Percentiles rank a stretch among this genome's conserved stretches.
Conservation (phyloP, 352 stramenopile species). For the Bremia lactucae region DNA sequence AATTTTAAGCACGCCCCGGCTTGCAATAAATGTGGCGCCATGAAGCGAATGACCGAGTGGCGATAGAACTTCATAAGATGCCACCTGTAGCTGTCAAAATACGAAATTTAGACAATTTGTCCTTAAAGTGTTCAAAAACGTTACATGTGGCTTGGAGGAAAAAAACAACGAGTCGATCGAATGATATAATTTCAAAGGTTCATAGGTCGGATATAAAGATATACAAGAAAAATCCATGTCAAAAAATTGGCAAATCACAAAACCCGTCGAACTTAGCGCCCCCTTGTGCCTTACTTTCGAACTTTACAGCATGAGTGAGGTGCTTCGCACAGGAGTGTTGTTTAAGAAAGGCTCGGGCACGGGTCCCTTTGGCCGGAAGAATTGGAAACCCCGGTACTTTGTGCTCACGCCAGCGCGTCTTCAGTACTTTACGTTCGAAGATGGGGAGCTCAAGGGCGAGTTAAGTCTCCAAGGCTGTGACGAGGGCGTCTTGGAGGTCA, state of each 20-base stretch:
- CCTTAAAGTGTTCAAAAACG: no score
- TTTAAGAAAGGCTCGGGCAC: slow-evolving; percentile 72
- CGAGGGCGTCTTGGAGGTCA: slow-evolving; percentile 58
- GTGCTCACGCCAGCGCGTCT: slow-evolving; percentile 49
- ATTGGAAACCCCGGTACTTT: slow-evolving; percentile 78
- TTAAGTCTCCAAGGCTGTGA: slow-evolving; percentile 55
- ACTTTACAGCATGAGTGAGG: slow-evolving; percentile 11
- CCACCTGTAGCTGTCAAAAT: not conserved
- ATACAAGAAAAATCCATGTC: no score
- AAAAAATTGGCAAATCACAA: no score
- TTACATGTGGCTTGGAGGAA: no score
- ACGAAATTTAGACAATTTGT: not conserved
- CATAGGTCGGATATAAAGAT: no score
- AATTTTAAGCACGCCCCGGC: slow-evolving; percentile 51
- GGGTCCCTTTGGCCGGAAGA: slow-evolving; percentile 53
- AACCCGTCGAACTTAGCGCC: no score
- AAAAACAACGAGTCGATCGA: no score
- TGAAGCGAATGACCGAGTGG: slow-evolving; percentile 74
- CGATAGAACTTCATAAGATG: slow-evolving; percentile 16
- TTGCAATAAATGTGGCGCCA: slow-evolving; percentile 67
- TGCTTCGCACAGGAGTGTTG: slow-evolving; percentile 64
- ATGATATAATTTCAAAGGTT: no score
- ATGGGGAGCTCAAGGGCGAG: slow-evolving; percentile 63
- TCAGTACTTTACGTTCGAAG: slow-evolving; percentile 73
- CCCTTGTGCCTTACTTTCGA: no score